These are phyloP conservation scores for Epithemia pelagica DNA, from an alignment of 108 stramenopile species.

Conservation along the genomic window DNA sequence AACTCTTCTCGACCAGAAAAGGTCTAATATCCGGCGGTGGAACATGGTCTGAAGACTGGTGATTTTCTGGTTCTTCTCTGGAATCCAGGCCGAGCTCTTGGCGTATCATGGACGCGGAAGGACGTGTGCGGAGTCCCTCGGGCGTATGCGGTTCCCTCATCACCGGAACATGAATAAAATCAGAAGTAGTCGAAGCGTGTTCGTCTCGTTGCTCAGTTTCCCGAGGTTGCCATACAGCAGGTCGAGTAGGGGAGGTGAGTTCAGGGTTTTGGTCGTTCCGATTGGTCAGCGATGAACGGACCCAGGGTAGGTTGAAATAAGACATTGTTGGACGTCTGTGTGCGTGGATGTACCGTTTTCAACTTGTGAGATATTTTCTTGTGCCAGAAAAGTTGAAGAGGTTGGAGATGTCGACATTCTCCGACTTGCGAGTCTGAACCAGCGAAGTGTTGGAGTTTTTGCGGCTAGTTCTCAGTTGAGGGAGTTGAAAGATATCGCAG, in stretches of 20 bases:
- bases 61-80: too few relatives aligned
- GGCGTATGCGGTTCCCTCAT: conserved; percentile 1
- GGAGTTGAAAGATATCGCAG: too few relatives aligned
- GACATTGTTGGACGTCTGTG: too few relatives aligned
- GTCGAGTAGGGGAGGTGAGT: not conserved
- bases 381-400: too few relatives aligned
- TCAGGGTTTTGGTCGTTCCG: not conserved
- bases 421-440: not conserved
- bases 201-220: not conserved
- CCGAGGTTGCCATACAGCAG: not conserved
- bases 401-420: not conserved
- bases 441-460: not conserved
- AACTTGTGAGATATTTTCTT: conserved; percentile 1
- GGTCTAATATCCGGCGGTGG: too few relatives aligned
- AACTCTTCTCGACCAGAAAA: not conserved
- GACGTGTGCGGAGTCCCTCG: conserved; percentile 7
- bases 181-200: not conserved
- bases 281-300: not conserved
- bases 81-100: not conserved
- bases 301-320: not conserved
- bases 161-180: conserved; percentile 1
- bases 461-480: not conserved
- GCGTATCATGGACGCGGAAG: not conserved
- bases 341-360: too few relatives aligned
- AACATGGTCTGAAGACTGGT: too few relatives aligned